Percentiles rank a stretch among this genome's conserved stretches.
phyloP scores from a whole-genome alignment of 2,329 filamentous ascomycete species.

The Ophiocordyceps camponoti-rufipedis region DNA sequence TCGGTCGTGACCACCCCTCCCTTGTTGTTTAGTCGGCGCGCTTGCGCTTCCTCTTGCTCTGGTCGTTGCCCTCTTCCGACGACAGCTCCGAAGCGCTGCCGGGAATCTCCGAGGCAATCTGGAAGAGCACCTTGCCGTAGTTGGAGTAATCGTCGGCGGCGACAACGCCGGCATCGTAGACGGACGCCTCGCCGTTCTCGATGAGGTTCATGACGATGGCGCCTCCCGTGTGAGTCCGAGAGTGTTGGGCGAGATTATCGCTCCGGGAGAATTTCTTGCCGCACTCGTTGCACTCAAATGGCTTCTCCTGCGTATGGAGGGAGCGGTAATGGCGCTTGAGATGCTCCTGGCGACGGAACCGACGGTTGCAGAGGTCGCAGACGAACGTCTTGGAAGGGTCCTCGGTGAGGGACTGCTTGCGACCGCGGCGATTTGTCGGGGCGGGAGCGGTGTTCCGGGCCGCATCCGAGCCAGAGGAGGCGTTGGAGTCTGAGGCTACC shows the following conservation, averaged over 20 bases:
- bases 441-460: conserved; percentile 24
- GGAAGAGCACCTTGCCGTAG: conserved; percentile 65
- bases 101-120: conserved; percentile 56
- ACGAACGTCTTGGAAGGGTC: conserved; percentile 98
- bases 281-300: conserved; percentile 92
- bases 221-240: conserved; percentile 79
- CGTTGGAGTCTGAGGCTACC: conserved; percentile 17
- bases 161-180: conserved; percentile 23
- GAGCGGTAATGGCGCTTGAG: conserved; percentile 97
- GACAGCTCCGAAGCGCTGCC: conserved; percentile 43
- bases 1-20: neutral
- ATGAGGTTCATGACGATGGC: conserved; percentile 83
- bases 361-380: conserved; percentile 87
- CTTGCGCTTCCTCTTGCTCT: conserved; percentile 51
- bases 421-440: conserved; percentile 74
- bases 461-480: conserved; percentile 25
- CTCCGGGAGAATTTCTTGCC: conserved; percentile 98
- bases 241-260: conserved; percentile 92
- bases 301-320: conserved; percentile 96
- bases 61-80: conserved; percentile 31
- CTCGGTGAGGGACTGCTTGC: conserved; percentile 95
- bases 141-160: conserved; percentile 44
- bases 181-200: conserved; percentile 42
- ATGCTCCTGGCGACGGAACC: conserved; percentile 95
- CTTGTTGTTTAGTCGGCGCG: conserved; percentile 37